phyloP scores from a whole-genome alignment of 768 basidiomycete species.

The Suillus subalutaceus region DNA sequence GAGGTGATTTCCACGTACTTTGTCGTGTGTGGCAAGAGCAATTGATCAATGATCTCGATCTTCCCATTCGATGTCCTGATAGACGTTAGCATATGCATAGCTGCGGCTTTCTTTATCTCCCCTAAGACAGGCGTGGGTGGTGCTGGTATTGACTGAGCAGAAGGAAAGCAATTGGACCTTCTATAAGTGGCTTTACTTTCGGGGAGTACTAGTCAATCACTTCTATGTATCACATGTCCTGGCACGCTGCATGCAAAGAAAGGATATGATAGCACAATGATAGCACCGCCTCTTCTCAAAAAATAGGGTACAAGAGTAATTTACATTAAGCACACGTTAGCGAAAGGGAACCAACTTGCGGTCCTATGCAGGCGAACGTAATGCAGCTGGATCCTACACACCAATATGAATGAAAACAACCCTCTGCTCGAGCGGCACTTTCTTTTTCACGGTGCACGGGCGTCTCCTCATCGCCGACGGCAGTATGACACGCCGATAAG shows the following conservation, averaged over 20 bases:
- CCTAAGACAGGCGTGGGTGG: not conserved
- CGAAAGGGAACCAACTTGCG: too few relatives aligned
- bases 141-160: not conserved
- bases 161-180: not conserved
- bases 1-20: slow-evolving; percentile 68
- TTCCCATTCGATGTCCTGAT: slow-evolving; percentile 48
- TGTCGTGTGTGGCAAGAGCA: slow-evolving; percentile 79
- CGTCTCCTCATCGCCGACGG: slow-evolving; percentile 20
- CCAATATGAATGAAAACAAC: slow-evolving; percentile 31
- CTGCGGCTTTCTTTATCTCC: not conserved
- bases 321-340: not conserved
- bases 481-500: slow-evolving; percentile 32
- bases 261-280: not conserved
- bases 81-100: slow-evolving; percentile 36
- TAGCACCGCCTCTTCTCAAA: not conserved
- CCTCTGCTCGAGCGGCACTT: slow-evolving; percentile 24
- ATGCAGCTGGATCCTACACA: slow-evolving; percentile 15
- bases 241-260: not conserved
- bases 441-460: slow-evolving; percentile 14
- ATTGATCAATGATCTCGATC: slow-evolving; percentile 90
- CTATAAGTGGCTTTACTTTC: not conserved
- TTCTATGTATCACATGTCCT: not conserved
- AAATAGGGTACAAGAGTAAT: not conserved
- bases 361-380: not conserved
- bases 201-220: not conserved